Percentiles rank a stretch among this genome's conserved stretches.
Evolutionary conservation across 2,329 filamentous ascomycete genomes (phyloP).

Genomic region (Aspergillus persii): DNA sequence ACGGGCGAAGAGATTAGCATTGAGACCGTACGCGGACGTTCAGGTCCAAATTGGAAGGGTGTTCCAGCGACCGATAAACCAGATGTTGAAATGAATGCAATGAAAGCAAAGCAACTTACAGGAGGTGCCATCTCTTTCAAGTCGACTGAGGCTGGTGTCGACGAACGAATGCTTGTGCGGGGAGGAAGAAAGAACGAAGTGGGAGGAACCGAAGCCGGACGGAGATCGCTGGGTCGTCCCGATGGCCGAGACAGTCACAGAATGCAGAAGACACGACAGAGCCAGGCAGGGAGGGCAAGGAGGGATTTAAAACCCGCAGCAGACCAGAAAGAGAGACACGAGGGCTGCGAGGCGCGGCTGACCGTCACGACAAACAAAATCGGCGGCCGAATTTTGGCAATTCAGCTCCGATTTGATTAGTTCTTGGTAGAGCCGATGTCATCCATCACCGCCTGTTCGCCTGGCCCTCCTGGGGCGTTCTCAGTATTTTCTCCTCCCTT

Average conservation of each 20-base stretch:
- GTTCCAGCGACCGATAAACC: not conserved
- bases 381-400: not conserved
- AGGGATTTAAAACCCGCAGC: not conserved
- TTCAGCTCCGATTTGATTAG: not conserved
- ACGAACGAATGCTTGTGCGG: slow-evolving; percentile 12
- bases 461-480: too few species aligned
- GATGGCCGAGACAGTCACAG: not conserved
- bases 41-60: not conserved
- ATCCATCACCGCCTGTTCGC: not conserved
- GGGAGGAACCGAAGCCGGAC: not conserved
- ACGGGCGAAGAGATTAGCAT: slow-evolving; percentile 14
- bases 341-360: not conserved
- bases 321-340: not conserved
- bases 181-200: slow-evolving; percentile 15
- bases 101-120: slow-evolving; percentile 18
- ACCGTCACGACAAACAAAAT: not conserved
- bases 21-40: not conserved
- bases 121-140: slow-evolving; percentile 25
- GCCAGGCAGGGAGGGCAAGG: not conserved
- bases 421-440: not conserved
- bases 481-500: too few species aligned
- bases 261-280: not conserved
- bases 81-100: not conserved
- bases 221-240: not conserved
- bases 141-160: not conserved